Evolutionary conservation across 495 filamentous ascomycete genomes (phyloP), one percentile per base, ranked within the genome.

Genomic region (Aspergillus coremiiformis): DNA sequence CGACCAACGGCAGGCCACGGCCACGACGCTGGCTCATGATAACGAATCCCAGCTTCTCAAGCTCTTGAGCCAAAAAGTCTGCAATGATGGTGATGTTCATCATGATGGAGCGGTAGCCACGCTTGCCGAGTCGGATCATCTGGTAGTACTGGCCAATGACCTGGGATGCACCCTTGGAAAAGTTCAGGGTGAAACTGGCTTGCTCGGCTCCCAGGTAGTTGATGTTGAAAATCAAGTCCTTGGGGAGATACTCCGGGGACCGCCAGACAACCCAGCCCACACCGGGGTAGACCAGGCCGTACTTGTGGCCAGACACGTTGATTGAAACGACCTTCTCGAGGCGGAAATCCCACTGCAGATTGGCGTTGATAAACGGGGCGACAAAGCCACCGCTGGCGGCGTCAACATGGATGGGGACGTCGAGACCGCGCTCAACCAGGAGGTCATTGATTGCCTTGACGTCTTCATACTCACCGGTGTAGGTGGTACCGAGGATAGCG

Each of bases 71-170:
- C 20, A 96, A 80, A 67, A 93, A 91, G 68, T 94, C 84, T 11
- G 90, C 80, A 2, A 84, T 90, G 46, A 84, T 82, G 47, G 86
- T 94, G 32, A 95, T 72, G 71, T 95, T 95, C 54, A 73, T 67
- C 90, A 96, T 95, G 72, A 94, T 92, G 47, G 84, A 72, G 14
- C 83, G 77, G 73, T 93, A 96, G 12, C 90, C 90, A 57, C 83
- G 81, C 76, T 93, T 91, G 43, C 90, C 90, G 6, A 96, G 81
- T 11, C 90, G 86, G 70, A 96, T 93, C 65, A 96, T 73, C 66
- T 95, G 90, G 73, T 96, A 96, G 73, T 96, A 96, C 68, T 96
- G 90, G 30, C 90, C 90, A 61, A 96, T 95, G 56, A 96, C 83
- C 59, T 95, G 90, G 32, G 84, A 84, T 39, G 90, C 90, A 52